A percentile compares a stretch with the other conserved stretches of the same genome.
Conservation (phyloP, 2,329 filamentous ascomycete species). For the Fusarium brachygibbosum region DNA sequence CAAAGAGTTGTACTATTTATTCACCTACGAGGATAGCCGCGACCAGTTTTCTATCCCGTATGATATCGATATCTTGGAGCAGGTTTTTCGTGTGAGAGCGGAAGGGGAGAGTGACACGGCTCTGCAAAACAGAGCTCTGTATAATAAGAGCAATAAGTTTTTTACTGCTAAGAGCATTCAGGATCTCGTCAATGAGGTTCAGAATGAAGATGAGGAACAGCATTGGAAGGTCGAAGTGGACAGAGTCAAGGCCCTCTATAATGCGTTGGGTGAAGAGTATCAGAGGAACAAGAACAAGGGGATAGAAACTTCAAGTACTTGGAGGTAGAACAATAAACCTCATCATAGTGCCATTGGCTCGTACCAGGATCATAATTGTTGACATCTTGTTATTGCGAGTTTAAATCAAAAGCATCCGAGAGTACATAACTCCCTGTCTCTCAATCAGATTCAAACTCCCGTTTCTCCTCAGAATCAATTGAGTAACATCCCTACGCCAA, state of each 20-base stretch:
- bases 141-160: conserved; percentile 70
- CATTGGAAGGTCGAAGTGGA: conserved; percentile 58
- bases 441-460: no score
- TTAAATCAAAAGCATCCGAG: no score
- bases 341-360: not conserved
- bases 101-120: conserved; percentile 56
- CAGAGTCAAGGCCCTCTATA: conserved; percentile 64
- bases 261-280: conserved; percentile 61
- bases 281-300: conserved; percentile 62
- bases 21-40: conserved; percentile 70
- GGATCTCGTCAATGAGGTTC: conserved; percentile 57
- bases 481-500: conserved; percentile 23
- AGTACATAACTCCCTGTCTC: no score
- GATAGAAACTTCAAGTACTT: conserved; percentile 61
- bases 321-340: conserved; percentile 52
- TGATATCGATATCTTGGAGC: conserved; percentile 69
- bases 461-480: not conserved
- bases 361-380: fast-evolving
- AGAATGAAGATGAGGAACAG: conserved; percentile 52
- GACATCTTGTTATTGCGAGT: not conserved
- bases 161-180: conserved; percentile 61
- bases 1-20: conserved; percentile 68
- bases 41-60: conserved; percentile 69
- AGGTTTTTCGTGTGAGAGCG: conserved; percentile 65
- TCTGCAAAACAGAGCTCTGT: conserved; percentile 59